Evolutionary conservation across 2,329 filamentous ascomycete genomes (phyloP).

Genomic region (Fusarium sp.): DNA sequence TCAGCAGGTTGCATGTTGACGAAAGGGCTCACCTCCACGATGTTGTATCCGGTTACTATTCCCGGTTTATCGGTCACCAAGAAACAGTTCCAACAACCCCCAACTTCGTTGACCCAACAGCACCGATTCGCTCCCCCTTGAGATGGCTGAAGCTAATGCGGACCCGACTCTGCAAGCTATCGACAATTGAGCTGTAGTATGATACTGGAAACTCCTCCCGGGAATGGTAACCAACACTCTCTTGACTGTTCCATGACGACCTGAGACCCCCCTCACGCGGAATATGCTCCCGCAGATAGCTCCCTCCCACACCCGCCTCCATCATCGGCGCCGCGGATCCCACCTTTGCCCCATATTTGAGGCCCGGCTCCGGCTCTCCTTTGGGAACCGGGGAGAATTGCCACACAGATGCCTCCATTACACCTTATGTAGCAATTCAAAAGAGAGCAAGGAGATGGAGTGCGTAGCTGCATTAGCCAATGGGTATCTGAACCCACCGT

Average conservation of each 20-base stretch:
- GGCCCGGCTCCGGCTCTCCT: conserved; percentile 41
- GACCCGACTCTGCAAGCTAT: conserved; percentile 14
- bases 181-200: conserved; percentile 18
- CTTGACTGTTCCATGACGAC: conserved; percentile 17
- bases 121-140: conserved; percentile 24
- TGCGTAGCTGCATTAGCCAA: conserved; percentile 22
- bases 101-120: conserved; percentile 21
- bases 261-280: background rate
- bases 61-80: conserved; percentile 22
- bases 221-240: conserved; percentile 20
- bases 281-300: conserved; percentile 18
- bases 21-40: conserved; percentile 5
- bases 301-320: conserved; percentile 21
- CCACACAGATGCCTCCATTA: background rate
- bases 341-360: conserved; percentile 35
- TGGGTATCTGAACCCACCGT: conserved; percentile 17
- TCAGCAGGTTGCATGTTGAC: conserved; percentile 16
- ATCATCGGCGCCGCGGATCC: conserved; percentile 27
- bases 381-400: background rate
- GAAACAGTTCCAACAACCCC: conserved; percentile 7
- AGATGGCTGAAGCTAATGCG: conserved; percentile 21
- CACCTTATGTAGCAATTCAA: background rate
- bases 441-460: background rate
- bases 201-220: conserved; percentile 2
- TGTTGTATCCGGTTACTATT: conserved; percentile 19